Evolutionary conservation across 768 basidiomycete species (phyloP), one percentile per base, ranked within the genome.

Genomic region (Lactarius sp.): DNA sequence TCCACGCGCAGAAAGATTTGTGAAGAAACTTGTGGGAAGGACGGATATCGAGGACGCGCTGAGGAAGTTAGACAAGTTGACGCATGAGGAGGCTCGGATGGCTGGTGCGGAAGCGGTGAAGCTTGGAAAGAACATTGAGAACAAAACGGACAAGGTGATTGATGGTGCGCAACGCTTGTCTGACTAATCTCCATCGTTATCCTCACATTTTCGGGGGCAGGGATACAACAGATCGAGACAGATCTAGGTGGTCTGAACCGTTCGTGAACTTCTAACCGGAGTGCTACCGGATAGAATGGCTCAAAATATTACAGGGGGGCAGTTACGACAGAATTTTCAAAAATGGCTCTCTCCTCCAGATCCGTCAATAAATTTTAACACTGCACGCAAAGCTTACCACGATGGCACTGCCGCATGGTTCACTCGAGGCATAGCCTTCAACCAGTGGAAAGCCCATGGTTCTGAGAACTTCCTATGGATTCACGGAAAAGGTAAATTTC

Each of bases 41-140:
- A 51, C 49, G 6, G 50, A 51, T 31, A 41, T 59, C 22, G 59
- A 52, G 1, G 41, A 59, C 34, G 51, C 39, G 12, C 31, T 52
- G 49, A 59, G 9, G 37, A 31, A 46, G 16, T n/a, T 58, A 18
- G 57, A 58, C 22, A 49, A 37, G 16, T 18, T 59, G 27, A 59
- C 57, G 2, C 36, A 31, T 14, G 49, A 59, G 1, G 47, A 59
- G 22, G 36, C 27, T 33, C 41, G 14, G 39, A 60, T 44, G 46
- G 34, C 46, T 9, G 49, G 12, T 47, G 56, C 22, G 18, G 14
- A 46, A 37, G 16, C 34, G 13, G 5, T 60, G 51, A 33, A 52
- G 39, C 14, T 52, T 42, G 33, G 10, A 9, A 34, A 34, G 16
- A 14, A 13, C 14, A n/a, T 57, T 1, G 56, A 58, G 20, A 20